These are phyloP conservation scores for Globisporangium iwayamae DNA, from an alignment of 352 stramenopile genomes.

Conservation along the genomic window DNA sequence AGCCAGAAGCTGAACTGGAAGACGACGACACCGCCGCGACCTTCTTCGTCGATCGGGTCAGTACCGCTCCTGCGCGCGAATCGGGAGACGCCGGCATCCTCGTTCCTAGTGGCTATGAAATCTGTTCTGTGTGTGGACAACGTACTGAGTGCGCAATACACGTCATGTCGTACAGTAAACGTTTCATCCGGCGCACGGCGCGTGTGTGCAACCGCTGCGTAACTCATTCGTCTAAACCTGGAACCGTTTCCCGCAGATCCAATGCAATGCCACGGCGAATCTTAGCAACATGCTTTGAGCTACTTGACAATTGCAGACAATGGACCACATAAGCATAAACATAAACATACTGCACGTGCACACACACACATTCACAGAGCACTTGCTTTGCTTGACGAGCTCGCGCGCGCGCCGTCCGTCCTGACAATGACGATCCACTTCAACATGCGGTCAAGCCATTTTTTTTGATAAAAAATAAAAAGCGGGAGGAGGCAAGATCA, in stretches of 20 bases:
- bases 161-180: no score
- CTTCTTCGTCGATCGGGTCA: slow-evolving; percentile 5
- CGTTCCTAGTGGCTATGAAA: not conserved
- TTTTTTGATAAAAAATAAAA: not conserved
- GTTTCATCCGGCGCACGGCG: no score
- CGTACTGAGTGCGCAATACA: not conserved
- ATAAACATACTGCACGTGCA: not conserved
- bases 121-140: not conserved
- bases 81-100: slow-evolving; percentile 16
- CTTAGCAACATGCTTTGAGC: not conserved
- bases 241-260: not conserved
- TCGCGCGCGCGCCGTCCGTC: not conserved
- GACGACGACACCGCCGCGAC: not conserved
- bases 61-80: not conserved
- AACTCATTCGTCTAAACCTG: not conserved
- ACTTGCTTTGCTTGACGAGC: not conserved
- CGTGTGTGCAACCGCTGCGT: not conserved
- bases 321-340: not conserved
- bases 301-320: not conserved
- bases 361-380: not conserved
- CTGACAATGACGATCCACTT: not conserved
- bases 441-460: slow-evolving; percentile 3
- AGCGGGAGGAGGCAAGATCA: not conserved
- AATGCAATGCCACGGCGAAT: not conserved
- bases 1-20: not conserved